Conservation (phyloP, 2,329 filamentous ascomycete genomes). For the Aspergillus tanneri region DNA sequence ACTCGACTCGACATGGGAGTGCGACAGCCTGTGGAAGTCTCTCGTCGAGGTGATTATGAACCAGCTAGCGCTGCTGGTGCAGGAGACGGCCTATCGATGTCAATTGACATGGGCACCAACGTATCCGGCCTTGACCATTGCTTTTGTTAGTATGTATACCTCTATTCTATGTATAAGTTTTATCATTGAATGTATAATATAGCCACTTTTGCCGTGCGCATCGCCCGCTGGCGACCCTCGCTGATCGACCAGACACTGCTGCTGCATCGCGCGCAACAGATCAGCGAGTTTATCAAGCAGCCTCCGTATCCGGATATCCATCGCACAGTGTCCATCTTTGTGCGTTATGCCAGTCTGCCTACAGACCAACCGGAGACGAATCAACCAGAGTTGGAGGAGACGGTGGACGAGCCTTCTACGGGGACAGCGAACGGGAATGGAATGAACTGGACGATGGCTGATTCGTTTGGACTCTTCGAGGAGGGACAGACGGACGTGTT, state of each 20-base stretch:
- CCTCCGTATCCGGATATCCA: constrained; percentile 41
- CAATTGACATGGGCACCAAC: constrained; percentile 37
- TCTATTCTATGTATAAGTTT: neutral
- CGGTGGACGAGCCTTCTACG: too few species aligned
- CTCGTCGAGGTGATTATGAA: constrained; percentile 36
- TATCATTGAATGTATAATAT: neutral
- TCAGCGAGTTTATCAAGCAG: constrained; percentile 36
- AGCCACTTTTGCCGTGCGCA: constrained; percentile 37
- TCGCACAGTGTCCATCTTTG: constrained; percentile 38
- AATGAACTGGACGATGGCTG: constrained; percentile 35
- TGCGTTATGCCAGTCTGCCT: constrained; percentile 36
- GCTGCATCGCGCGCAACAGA: constrained; percentile 32
- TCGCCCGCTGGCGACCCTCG: constrained; percentile 36
- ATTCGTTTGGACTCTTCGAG: constrained; percentile 39
- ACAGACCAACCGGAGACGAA: constrained; percentile 31
- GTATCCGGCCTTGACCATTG: constrained; percentile 36
- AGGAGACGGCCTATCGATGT: constrained; percentile 34
- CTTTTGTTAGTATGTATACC: constrained; percentile 36
- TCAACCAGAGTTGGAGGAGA: neutral
- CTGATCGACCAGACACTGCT: constrained; percentile 33
- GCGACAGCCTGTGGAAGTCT: constrained; percentile 29
- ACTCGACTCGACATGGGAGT: constrained; percentile 24
- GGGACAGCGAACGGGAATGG: constrained; percentile 12
- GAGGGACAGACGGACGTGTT: constrained; percentile 39
- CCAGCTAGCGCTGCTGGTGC: constrained; percentile 33